Percentiles rank a stretch among this genome's conserved stretches.
phyloP scores from a whole-genome alignment of 257 asterid species.

The Pogostemon cablin region DNA sequence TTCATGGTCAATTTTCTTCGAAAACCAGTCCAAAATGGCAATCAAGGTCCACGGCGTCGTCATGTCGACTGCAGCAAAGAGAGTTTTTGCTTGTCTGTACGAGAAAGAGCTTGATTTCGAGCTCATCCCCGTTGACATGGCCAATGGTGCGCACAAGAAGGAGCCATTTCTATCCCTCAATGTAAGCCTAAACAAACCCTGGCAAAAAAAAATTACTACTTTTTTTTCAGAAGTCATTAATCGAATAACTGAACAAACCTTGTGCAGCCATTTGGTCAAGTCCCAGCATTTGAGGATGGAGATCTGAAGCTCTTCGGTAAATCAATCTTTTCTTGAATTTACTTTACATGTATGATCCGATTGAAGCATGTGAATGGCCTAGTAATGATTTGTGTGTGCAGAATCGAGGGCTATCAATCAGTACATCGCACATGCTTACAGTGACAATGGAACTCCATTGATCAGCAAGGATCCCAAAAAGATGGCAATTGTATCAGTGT shows the following conservation, averaged over 20 bases:
- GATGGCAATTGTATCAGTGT: slow-evolving; percentile 38
- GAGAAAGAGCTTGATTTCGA: slow-evolving; percentile 55
- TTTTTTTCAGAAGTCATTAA: neutral
- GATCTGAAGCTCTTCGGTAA: slow-evolving; percentile 54
- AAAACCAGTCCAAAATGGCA: slow-evolving; percentile 35
- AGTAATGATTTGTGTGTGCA: slow-evolving; percentile 33
- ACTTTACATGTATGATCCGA: neutral
- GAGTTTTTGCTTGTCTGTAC: slow-evolving; percentile 47
- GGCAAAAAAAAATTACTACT: neutral
- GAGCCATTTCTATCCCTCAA: slow-evolving; percentile 47
- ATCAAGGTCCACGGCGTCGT: slow-evolving; percentile 52
- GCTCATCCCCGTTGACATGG: slow-evolving; percentile 43
- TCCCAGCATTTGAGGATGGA: slow-evolving; percentile 55
- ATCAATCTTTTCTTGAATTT: neutral
- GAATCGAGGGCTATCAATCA: slow-evolving; percentile 73
- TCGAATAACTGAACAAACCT: neutral
- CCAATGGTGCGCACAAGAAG: slow-evolving; percentile 44
- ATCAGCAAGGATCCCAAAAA: slow-evolving; percentile 45
- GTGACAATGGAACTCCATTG: slow-evolving; percentile 52
- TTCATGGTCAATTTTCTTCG: neutral
- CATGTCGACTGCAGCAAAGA: slow-evolving; percentile 41
- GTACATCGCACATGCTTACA: slow-evolving; percentile 50
- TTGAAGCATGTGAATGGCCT: neutral
- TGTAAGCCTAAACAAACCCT: slow-evolving; percentile 33
- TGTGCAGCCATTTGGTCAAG: slow-evolving; percentile 56